Conservation (phyloP, 2,329 filamentous ascomycete genomes). For the Exophiala dermatitidis region DNA sequence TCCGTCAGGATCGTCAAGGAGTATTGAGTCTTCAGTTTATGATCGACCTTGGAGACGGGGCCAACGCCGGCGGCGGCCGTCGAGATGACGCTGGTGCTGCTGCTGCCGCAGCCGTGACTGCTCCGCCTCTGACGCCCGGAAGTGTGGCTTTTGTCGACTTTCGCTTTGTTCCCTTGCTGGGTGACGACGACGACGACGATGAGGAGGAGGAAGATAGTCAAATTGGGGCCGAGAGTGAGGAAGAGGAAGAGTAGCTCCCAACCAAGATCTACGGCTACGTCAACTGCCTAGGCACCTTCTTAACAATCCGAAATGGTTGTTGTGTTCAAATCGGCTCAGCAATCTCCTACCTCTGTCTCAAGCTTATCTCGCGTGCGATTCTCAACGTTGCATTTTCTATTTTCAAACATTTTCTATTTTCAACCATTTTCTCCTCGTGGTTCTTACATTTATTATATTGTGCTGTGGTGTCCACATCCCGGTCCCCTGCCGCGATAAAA, state of each 20-base stretch:
- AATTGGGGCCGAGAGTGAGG: conserved; percentile 24
- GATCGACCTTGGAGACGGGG: conserved; percentile 67
- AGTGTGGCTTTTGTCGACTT: conserved; percentile 39
- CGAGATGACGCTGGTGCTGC: conserved; percentile 8
- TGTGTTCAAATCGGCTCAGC: too few relatives aligned
- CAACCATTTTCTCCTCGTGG: too few relatives aligned
- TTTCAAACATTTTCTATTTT: too few relatives aligned
- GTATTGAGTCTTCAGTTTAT: conserved; percentile 94
- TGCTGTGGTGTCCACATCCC: too few relatives aligned
- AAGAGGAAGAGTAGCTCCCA: neutral
- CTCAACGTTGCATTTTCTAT: too few relatives aligned
- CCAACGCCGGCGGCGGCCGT: conserved; percentile 8
- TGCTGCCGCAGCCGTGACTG: conserved; percentile 9
- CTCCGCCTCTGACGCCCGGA: conserved; percentile 1
- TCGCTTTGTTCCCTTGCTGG: conserved; percentile 41
- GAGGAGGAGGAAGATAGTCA: conserved; percentile 31
- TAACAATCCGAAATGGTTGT: too few relatives aligned
- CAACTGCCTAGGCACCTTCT: too few relatives aligned
- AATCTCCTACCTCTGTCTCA: too few relatives aligned
- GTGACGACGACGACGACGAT: conserved; percentile 31
- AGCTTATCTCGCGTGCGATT: too few relatives aligned
- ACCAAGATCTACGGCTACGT: too few relatives aligned
- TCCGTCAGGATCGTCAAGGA: conserved; percentile 79
- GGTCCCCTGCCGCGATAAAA: too few relatives aligned
- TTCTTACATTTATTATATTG: too few relatives aligned